Evolutionary conservation across 305 asterid genomes (phyloP), one percentile per base, ranked within the genome.

Genomic region (Fraxinus albicans): DNA sequence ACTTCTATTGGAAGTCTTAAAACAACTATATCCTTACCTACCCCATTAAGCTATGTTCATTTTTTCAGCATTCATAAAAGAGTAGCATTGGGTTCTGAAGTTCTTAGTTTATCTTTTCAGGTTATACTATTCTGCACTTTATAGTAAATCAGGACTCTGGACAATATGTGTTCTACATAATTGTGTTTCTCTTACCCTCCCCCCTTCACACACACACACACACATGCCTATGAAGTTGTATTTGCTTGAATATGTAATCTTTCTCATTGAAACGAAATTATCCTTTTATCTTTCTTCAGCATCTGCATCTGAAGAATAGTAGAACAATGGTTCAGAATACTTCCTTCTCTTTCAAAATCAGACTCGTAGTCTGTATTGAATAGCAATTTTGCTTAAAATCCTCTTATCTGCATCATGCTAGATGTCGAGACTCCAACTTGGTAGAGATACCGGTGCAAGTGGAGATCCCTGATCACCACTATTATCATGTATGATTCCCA

Each of bases 371-470:
- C 82, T 31, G 58, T 79, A 50, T 82, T 79, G 73, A 40, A 79
- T 21, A 76, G 78, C 34, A 13, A 69, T 47, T 80, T 42, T 77
- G 83, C 78, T 77, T 85, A 42, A 23, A 31, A 70, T 44, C 55
- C 38, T 53, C 69, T 77, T 79, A 21, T 63, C 38, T 79, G 80
- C 34, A 80, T 85, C 81, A 53, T 86, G 79, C 67, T 87, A 94
- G 98, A 85, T 96, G 99, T 87, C 87, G 42, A 82, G 98, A 96
- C 88, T 83, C 98, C 73, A 95, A 93, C 90, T 86, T 95, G 88
- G 88, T 95, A 80, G 96, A 94, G 86, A 93, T 95, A 80, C 98
- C 99, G 10, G 98, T 93, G 81, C 90, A 93, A 85, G 93, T 95
- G 85, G 99, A 95, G 87, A 92, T 90, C 78, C 93, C 96, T 3